A percentile compares a stretch with the other conserved stretches of the same genome.
Evolutionary conservation across 176 grass and related monocot species (phyloP).

Genomic region (Paspalum vaginatum): DNA sequence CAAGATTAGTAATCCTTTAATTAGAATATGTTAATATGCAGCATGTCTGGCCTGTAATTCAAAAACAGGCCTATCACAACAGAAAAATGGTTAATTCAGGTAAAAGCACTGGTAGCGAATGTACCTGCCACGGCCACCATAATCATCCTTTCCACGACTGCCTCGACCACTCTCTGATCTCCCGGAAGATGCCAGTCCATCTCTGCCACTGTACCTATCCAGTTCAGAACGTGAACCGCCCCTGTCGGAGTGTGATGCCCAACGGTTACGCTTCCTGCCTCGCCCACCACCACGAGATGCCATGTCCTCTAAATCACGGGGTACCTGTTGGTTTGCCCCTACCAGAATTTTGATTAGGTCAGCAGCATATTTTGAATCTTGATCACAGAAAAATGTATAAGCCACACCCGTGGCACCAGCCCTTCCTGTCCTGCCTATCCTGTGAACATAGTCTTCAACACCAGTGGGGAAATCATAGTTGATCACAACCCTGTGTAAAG

Average conservation of each 20-base stretch:
- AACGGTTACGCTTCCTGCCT: slow-evolving; percentile 55
- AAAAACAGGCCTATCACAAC: background rate
- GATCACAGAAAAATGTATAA: slow-evolving; percentile 92
- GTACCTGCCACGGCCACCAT: slow-evolving; percentile 58
- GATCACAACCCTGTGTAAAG: slow-evolving; percentile 76
- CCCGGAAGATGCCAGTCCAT: slow-evolving; percentile 36
- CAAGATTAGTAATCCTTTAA: no score
- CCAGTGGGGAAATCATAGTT: slow-evolving; percentile 99
- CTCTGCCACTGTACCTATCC: slow-evolving; percentile 57
- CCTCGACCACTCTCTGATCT: slow-evolving; percentile 51
- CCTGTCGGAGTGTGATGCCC: slow-evolving; percentile 47
- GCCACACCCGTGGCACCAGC: slow-evolving; percentile 93
- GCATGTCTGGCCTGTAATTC: background rate
- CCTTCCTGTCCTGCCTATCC: slow-evolving; percentile 92
- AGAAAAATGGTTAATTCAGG: background rate
- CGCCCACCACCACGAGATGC: slow-evolving; percentile 64
- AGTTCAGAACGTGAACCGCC: slow-evolving; percentile 44
- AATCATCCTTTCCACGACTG: slow-evolving; percentile 51
- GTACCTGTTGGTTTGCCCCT: slow-evolving; percentile 82
- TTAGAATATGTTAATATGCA: background rate
- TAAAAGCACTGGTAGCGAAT: background rate
- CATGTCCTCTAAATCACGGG: slow-evolving; percentile 78
- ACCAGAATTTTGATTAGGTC: slow-evolving; percentile 91
- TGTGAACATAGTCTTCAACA: slow-evolving; percentile 96
- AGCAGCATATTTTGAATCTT: slow-evolving; percentile 81